Percentiles rank a stretch among this genome's conserved stretches.
These are phyloP conservation scores for Cercospora berteroae DNA, from an alignment of 2,329 filamentous ascomycete species.

Conservation along the genomic window DNA sequence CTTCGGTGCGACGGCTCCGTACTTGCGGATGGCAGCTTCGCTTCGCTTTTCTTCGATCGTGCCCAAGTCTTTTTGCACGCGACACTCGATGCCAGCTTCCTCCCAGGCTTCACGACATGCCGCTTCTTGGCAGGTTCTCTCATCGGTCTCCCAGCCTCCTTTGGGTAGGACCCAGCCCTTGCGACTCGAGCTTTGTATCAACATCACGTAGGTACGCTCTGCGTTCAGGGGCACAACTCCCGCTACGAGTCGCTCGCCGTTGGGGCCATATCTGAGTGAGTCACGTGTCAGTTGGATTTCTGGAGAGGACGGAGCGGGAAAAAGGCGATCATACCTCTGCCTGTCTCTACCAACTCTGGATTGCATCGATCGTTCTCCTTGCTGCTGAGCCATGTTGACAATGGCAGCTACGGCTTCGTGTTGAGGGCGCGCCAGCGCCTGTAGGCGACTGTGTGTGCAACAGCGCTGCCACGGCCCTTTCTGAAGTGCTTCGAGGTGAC, in stretches of 20 bases:
- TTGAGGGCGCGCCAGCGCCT: neutral
- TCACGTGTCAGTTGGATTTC: conserved; percentile 21
- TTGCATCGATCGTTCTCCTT: conserved; percentile 52
- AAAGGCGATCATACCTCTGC: conserved; percentile 54
- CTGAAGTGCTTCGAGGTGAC: neutral
- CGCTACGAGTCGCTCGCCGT: conserved; percentile 91
- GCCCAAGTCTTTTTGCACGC: conserved; percentile 80
- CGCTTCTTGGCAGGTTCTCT: conserved; percentile 80
- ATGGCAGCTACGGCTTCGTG: neutral
- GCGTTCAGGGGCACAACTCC: conserved; percentile 85
- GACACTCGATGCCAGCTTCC: conserved; percentile 88
- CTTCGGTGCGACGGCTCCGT: conserved; percentile 61
- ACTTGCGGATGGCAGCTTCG: conserved; percentile 37
- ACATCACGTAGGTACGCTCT: conserved; percentile 82
- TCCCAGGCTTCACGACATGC: conserved; percentile 92
- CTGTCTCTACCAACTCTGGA: conserved; percentile 74
- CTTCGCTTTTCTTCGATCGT: conserved; percentile 76
- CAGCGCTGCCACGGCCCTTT: neutral
- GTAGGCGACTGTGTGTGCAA: neutral
- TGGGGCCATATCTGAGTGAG: conserved; percentile 74
- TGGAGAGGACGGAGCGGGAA: neutral
- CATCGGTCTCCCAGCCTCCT: conserved; percentile 95
- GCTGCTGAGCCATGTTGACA: conserved; percentile 44
- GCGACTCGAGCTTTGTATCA: conserved; percentile 88
- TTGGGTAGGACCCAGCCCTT: conserved; percentile 97